Percentiles rank a stretch among this genome's conserved stretches.
phyloP scores from a whole-genome alignment of 2,329 filamentous ascomycete species.

The Phaeosphaeriaceae sp. region DNA sequence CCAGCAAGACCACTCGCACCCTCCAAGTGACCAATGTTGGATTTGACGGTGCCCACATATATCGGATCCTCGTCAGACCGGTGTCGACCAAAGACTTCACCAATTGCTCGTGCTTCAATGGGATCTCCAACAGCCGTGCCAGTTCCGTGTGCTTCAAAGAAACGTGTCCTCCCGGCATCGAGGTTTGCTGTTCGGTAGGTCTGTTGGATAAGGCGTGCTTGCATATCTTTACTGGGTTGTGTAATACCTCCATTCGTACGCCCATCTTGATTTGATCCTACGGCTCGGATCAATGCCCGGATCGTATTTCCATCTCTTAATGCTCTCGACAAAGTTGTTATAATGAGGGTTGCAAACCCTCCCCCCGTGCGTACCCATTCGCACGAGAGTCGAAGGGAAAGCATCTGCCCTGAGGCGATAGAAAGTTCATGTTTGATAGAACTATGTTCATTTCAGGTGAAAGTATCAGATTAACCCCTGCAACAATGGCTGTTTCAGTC shows the following conservation, averaged over 20 bases:
- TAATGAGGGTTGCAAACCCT: conserved; percentile 67
- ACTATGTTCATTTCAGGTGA: too few species aligned
- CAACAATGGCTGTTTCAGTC: too few species aligned
- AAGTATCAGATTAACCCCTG: too few species aligned
- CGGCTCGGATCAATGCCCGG: conserved; percentile 26
- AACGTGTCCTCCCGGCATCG: conserved; percentile 5
- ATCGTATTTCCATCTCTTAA: conserved; percentile 25
- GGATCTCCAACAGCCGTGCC: conserved; percentile 13
- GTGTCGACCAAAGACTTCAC: conserved; percentile 5
- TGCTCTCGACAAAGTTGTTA: conserved; percentile 19
- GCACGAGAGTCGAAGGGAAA: conserved; percentile 40
- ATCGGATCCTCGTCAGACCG: background rate
- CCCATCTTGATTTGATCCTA: conserved; percentile 20
- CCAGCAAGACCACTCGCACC: conserved; percentile 20
- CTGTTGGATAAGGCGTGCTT: conserved; percentile 26
- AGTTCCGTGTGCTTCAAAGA: conserved; percentile 20
- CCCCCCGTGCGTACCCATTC: conserved; percentile 68
- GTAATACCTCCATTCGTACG: conserved; percentile 8
- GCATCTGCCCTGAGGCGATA: too few species aligned
- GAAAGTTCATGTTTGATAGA: too few species aligned
- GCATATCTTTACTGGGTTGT: conserved; percentile 52
- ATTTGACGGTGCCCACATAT: conserved; percentile 23
- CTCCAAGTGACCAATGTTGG: conserved; percentile 32
- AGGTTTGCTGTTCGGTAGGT: conserved; percentile 9
- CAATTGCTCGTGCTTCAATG: conserved; percentile 12